A percentile compares a stretch with the other conserved stretches of the same genome.
Evolutionary conservation across 805 yeast species (phyloP).

Genomic region (Wickerhamiella lipophila): DNA sequence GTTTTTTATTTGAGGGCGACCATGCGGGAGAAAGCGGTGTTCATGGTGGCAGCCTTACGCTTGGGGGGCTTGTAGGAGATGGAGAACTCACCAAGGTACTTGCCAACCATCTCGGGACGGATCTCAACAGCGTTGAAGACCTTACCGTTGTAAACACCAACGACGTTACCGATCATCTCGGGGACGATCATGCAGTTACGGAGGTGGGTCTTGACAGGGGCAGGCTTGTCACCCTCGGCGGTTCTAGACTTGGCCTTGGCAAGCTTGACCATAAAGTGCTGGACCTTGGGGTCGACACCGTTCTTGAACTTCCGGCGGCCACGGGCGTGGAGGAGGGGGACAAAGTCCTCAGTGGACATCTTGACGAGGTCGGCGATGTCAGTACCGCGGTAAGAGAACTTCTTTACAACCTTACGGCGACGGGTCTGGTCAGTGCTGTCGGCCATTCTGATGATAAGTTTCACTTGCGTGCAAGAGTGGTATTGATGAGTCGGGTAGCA

Average conservation of each 20-base stretch:
- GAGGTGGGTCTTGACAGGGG: slow-evolving; percentile 95
- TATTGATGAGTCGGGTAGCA: slow-evolving; percentile 6
- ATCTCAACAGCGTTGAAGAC: slow-evolving; percentile 97
- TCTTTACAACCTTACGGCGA: slow-evolving; percentile 74
- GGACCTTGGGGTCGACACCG: slow-evolving; percentile 91
- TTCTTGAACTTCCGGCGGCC: slow-evolving; percentile 99
- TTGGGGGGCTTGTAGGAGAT: slow-evolving; percentile 99
- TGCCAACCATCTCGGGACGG: slow-evolving; percentile 99
- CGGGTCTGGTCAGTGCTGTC: slow-evolving; percentile 26
- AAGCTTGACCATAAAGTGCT: slow-evolving; percentile 92
- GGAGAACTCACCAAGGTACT: slow-evolving; percentile 99
- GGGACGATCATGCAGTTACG: slow-evolving; percentile 98
- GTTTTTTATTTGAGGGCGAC: slow-evolving; percentile 23
- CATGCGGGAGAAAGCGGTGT: slow-evolving; percentile 25
- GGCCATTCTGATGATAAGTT: slow-evolving; percentile 19
- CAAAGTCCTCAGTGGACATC: slow-evolving; percentile 91
- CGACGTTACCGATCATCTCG: slow-evolving; percentile 98
- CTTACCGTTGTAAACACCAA: slow-evolving; percentile 99
- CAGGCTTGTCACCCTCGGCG: slow-evolving; percentile 84
- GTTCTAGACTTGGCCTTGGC: slow-evolving; percentile 87
- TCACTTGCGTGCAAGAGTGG: slow-evolving; percentile 7
- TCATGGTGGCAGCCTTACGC: slow-evolving; percentile 59
- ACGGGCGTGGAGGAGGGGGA: slow-evolving; percentile 94
- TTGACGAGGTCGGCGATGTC: slow-evolving; percentile 88
- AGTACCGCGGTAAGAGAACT: slow-evolving; percentile 98